Percentiles rank a stretch among this genome's conserved stretches.
phyloP scores from a whole-genome alignment of 23 red algal species.

The Gracilaria caudata region DNA sequence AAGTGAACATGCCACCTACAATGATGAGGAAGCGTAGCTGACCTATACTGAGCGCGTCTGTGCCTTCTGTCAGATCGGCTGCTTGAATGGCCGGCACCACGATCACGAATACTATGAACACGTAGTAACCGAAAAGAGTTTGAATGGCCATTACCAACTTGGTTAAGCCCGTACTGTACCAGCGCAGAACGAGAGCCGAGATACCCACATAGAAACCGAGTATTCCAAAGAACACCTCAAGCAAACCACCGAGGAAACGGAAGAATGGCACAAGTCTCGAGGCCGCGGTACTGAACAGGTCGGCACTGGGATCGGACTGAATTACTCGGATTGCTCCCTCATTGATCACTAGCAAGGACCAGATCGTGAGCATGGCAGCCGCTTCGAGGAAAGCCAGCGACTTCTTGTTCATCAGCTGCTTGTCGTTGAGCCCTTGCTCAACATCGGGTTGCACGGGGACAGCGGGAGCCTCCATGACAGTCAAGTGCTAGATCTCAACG shows the following conservation, averaged over 20 bases:
- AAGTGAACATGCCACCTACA: conserved; percentile 57
- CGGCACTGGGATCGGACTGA: conserved; percentile 18
- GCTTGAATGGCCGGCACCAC: conserved; percentile 46
- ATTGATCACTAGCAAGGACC: conserved; percentile 61
- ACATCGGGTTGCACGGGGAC: neutral
- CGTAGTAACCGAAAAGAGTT: conserved; percentile 39
- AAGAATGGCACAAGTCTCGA: neutral
- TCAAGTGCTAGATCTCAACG: neutral
- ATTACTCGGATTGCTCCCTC: conserved; percentile 61
- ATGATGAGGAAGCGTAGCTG: conserved; percentile 22
- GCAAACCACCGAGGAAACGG: conserved; percentile 51
- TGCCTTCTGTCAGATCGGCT: neutral
- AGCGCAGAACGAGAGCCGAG: conserved; percentile 30
- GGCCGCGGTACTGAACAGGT: neutral
- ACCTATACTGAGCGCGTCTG: neutral
- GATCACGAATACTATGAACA: conserved; percentile 66
- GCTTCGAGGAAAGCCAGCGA: conserved; percentile 30
- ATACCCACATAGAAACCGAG: conserved; percentile 44
- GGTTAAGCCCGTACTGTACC: conserved; percentile 38
- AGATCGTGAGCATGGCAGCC: conserved; percentile 53
- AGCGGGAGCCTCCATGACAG: neutral
- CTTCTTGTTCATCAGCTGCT: conserved; percentile 2
- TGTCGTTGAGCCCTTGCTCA: neutral
- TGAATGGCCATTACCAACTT: conserved; percentile 31
- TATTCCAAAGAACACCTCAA: conserved; percentile 59